Percentiles rank a stretch among this genome's conserved stretches.
Conservation (phyloP, 345 rosid genomes). For the Carallia pectinifolia region DNA sequence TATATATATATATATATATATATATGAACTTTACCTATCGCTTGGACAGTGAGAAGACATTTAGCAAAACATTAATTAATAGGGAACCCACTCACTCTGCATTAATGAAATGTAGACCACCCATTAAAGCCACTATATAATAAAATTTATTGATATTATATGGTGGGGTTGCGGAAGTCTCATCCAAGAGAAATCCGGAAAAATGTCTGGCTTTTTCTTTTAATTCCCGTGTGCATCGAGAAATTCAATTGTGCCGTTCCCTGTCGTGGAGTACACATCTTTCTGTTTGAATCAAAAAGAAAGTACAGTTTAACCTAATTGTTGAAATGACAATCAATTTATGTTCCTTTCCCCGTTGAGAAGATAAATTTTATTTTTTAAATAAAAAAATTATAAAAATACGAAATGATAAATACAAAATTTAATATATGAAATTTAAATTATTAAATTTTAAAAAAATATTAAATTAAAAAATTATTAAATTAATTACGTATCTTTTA, state of each 20-base stretch:
- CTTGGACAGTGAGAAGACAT: constrained; percentile 21
- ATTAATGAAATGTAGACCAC: constrained; percentile 52
- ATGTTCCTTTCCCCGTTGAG: neutral
- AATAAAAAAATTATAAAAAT: too few species aligned
- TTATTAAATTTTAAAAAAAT: too few species aligned
- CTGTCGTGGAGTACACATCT: constrained; percentile 36
- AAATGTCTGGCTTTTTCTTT: constrained; percentile 22
- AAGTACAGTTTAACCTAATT: constrained; percentile 18
- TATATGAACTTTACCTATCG: constrained; percentile 13
- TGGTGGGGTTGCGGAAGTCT: constrained; percentile 25
- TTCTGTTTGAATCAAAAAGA: neutral
- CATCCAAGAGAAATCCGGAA: constrained; percentile 22
- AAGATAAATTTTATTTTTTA: neutral
- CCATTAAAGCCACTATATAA: constrained; percentile 22
- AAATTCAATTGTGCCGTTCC: constrained; percentile 19
- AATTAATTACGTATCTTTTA: too few species aligned
- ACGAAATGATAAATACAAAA: too few species aligned
- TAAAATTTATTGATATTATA: neutral
- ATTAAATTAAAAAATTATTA: too few species aligned
- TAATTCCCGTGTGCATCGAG: constrained; percentile 17
- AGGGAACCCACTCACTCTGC: constrained; percentile 38
- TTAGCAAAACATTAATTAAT: constrained; percentile 13
- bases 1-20: neutral
- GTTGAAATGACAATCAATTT: constrained; percentile 9
- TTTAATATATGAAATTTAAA: too few species aligned